phyloP scores from a whole-genome alignment of 78 protist genomes.

The Protostelium mycophagum region DNA sequence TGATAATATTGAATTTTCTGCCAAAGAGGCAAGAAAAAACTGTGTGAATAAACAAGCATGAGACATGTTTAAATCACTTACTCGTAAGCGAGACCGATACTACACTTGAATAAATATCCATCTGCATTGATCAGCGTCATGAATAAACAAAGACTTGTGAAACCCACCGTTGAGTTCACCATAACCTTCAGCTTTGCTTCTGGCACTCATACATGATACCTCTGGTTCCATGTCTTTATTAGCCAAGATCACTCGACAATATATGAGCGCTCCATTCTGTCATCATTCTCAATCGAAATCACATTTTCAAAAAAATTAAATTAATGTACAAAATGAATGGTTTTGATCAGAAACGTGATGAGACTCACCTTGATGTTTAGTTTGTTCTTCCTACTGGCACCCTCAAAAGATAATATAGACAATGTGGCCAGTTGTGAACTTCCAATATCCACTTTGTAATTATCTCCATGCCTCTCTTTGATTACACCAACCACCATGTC shows the following conservation, averaged over 20 bases:
- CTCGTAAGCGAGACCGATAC: conserved; percentile 50
- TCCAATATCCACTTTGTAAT: conserved; percentile 70
- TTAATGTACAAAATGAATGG: background rate
- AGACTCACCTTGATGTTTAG: conserved; percentile 33
- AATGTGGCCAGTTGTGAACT: conserved; percentile 36
- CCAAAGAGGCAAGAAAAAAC: background rate
- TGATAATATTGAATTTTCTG: background rate
- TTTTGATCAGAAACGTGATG: background rate
- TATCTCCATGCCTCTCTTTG: conserved; percentile 38
- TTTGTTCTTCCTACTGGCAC: conserved; percentile 70
- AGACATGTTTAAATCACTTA: conserved; percentile 6
- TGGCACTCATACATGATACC: conserved; percentile 40
- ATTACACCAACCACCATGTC: conserved; percentile 72
- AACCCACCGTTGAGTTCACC: conserved; percentile 77
- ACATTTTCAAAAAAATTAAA: background rate
- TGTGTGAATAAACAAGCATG: background rate
- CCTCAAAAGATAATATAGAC: conserved; percentile 71
- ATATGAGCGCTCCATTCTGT: conserved; percentile 51
- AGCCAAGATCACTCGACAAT: conserved; percentile 64
- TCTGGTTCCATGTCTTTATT: conserved; percentile 82
- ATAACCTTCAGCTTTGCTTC: conserved; percentile 51
- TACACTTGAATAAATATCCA: conserved; percentile 22
- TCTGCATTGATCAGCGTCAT: background rate
- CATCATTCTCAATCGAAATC: too few relatives aligned
- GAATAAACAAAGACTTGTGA: background rate